phyloP scores from a whole-genome alignment of 108 stramenopile genomes.

The Mediolabrus comicus region DNA sequence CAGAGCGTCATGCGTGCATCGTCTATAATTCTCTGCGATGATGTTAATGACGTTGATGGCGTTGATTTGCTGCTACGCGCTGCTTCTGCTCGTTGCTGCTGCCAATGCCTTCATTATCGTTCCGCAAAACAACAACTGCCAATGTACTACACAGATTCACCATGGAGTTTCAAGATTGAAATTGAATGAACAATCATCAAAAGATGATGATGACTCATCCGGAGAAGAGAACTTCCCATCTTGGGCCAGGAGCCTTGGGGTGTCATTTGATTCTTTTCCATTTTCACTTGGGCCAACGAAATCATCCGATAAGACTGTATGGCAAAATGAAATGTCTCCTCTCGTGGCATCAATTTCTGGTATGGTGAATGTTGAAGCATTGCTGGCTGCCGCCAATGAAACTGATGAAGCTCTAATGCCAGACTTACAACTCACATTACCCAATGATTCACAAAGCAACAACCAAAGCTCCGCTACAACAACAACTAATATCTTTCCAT shows the following conservation, averaged over 20 bases:
- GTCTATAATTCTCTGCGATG: too few species aligned
- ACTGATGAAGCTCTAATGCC: constrained; percentile 14
- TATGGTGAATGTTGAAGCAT: constrained; percentile 41
- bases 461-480: not conserved
- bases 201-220: not conserved
- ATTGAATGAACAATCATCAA: not conserved
- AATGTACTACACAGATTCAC: too few species aligned
- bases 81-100: not conserved
- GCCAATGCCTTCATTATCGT: not conserved
- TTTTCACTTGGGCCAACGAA: constrained; percentile 13
- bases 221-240: not conserved
- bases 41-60: too few species aligned
- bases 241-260: not conserved
- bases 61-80: not conserved
- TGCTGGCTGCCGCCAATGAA: constrained; percentile 41
- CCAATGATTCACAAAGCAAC: not conserved
- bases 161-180: too few species aligned
- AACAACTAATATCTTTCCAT: constrained; percentile 35
- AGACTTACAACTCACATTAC: constrained; percentile 2
- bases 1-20: too few species aligned
- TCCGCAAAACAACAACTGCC: not conserved
- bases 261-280: constrained; percentile 26
- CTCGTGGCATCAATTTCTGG: constrained; percentile 34
- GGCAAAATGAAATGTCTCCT: constrained; percentile 40
- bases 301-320: not conserved